Base-by-base conservation (phyloP, 129 eudicot species). In the Pseudognaphalium luteoalbum region DNA sequence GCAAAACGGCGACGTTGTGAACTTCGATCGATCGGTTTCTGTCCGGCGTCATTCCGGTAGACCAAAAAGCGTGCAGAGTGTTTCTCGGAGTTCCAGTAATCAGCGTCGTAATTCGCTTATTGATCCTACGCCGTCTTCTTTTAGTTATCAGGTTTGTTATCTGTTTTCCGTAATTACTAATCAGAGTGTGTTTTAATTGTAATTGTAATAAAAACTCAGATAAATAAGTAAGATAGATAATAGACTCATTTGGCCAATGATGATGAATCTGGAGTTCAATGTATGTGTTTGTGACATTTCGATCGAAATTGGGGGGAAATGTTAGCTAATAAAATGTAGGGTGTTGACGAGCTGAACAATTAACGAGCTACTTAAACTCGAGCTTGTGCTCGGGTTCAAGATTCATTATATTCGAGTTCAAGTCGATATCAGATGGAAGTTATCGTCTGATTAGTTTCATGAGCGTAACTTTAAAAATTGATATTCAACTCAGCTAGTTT, bases 61-160 rank as follows among this genome's bases (percentile, higher is more conserved):
- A 47, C 54, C 54, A 47, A 47, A 47, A 14, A 76, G 35, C 34
- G 35, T 68, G 47, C 62, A 14, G 86, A 74, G 42, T 37, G 65
- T 80, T 61, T 83, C 86, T 17, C 81, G 72, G 73, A 80, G 51
- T 65, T 79, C 80, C 59, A 87, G 83, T 22, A 74, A 75, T 29
- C 44, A 82, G 79, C 84, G 93, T 6, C 83, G 98, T 37, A 85
- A 91, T 67, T 87, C 93, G 39, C 61, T 81, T 32, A 76, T 90
- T 63, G 98, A 94, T 85, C 97, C 93, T 64, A 66, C 77, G 76
- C 81, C 85, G 76, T 89, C 81, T 2, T 87, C 96, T 74, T 91
- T 90, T 44, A 70, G 84, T 69, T 81, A 76, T 80, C 93, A 84
- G 98, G 98, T 91, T 35, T 68, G 57, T 21, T 68, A 28, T 54